Conservation (phyloP, 192 early-diverging fungal genomes). For the Coemansia sp. region DNA sequence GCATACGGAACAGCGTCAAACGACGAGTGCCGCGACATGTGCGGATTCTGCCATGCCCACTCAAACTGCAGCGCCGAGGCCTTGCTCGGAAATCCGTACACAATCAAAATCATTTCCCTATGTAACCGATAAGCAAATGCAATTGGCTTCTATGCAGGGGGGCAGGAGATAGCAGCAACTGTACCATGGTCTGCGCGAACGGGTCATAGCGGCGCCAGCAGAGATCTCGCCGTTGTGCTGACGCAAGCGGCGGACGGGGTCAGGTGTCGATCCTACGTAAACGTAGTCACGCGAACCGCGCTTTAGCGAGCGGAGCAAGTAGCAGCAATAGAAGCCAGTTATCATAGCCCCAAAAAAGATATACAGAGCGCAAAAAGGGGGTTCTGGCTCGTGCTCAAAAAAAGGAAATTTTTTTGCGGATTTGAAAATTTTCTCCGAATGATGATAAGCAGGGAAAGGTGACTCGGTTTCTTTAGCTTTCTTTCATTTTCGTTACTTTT, state of each 20-base stretch:
- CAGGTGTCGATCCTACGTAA: conserved; percentile 51
- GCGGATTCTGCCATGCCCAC: conserved; percentile 55
- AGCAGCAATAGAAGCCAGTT: conserved; percentile 50
- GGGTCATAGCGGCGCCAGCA: conserved; percentile 38
- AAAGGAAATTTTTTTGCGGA: neutral
- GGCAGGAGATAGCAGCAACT: neutral
- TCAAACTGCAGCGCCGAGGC: conserved; percentile 45
- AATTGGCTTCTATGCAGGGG: no score
- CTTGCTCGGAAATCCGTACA: conserved; percentile 50
- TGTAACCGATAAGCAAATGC: no score
- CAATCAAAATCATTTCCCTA: conserved; percentile 49
- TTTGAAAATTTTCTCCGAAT: conserved; percentile 10
- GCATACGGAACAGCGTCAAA: conserved; percentile 20
- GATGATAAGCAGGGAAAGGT: neutral
- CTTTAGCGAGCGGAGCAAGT: conserved; percentile 48
- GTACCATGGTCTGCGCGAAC: conserved; percentile 40
- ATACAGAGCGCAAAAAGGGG: no score
- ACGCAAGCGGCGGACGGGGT: conserved; percentile 42
- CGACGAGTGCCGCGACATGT: conserved; percentile 39
- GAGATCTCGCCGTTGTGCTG: conserved; percentile 54
- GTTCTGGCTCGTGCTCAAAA: conserved; percentile 4
- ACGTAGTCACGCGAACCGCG: conserved; percentile 22
- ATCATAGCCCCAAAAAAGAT: neutral
- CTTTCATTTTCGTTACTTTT: conserved; percentile 5
- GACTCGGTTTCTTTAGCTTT: neutral